These are phyloP conservation scores for Obba rivulosa DNA, from an alignment of 768 basidiomycete species.

Conservation along the genomic window DNA sequence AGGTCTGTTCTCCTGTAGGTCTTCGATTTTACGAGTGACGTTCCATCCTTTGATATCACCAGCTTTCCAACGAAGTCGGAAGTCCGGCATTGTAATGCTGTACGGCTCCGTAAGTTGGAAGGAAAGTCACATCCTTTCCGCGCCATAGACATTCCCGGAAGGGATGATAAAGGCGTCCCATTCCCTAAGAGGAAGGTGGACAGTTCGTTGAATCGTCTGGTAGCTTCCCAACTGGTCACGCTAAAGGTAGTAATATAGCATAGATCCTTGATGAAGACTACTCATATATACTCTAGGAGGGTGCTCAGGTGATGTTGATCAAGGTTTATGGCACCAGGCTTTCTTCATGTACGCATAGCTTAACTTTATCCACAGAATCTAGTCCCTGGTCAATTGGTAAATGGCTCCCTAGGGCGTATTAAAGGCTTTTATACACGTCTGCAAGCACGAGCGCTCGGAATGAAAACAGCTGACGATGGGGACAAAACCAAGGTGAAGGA, in stretches of 20 bases:
- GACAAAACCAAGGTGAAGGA: too few species aligned
- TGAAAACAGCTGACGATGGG: constrained; percentile 10
- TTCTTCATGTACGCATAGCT: neutral
- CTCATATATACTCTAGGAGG: constrained; percentile 37
- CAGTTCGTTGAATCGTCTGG: constrained; percentile 49
- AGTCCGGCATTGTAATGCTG: constrained; percentile 64
- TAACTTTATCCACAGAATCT: constrained; percentile 45
- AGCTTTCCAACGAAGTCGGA: constrained; percentile 70
- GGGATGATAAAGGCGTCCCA: constrained; percentile 37
- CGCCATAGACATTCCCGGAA: constrained; percentile 41
- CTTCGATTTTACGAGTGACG: too few species aligned
- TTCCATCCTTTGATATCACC: neutral
- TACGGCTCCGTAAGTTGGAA: constrained; percentile 41
- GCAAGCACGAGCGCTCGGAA: constrained; percentile 36
- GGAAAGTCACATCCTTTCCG: constrained; percentile 34
- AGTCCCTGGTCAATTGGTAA: constrained; percentile 61
- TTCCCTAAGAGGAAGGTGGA: constrained; percentile 35
- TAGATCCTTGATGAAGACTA: neutral
- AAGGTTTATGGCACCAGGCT: constrained; percentile 38
- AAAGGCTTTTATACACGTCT: constrained; percentile 15
- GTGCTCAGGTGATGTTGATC: constrained; percentile 84
- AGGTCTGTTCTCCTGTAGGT: constrained; percentile 15
- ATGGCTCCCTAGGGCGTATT: constrained; percentile 56
- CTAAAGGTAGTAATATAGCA: constrained; percentile 34
- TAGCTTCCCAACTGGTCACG: constrained; percentile 37